phyloP scores from a whole-genome alignment of 495 filamentous ascomycete species.

The Aspergillus incahuasiensis region DNA sequence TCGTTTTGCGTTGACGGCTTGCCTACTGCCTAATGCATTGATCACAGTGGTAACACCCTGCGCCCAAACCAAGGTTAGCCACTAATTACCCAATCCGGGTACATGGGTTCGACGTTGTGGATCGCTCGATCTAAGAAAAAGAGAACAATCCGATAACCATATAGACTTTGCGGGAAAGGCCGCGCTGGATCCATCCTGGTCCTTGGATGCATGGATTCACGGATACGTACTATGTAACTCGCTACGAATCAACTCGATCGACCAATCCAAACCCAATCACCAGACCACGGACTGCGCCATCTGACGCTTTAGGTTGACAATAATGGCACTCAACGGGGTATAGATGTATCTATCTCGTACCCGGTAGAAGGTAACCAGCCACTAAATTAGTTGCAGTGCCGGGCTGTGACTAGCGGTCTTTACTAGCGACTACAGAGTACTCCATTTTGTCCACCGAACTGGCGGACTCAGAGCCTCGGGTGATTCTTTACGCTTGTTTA shows the following conservation, averaged over 20 bases:
- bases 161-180: conserved; percentile 8
- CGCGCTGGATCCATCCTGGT: conserved; percentile 8
- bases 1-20: background rate
- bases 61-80: background rate
- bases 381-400: conserved; percentile 13
- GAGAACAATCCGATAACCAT: background rate
- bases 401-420: conserved; percentile 12
- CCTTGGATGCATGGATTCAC: conserved; percentile 2
- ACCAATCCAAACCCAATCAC: background rate
- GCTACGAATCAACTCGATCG: conserved; percentile 9
- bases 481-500: background rate
- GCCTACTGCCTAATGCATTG: background rate
- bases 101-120: background rate
- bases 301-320: background rate
- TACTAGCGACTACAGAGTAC: conserved; percentile 11
- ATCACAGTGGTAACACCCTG: background rate
- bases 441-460: background rate
- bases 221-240: background rate
- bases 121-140: background rate
- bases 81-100: background rate
- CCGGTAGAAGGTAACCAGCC: background rate
- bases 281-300: background rate
- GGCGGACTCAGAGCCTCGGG: too few relatives aligned
- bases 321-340: background rate
- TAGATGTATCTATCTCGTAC: background rate